Percentiles rank a stretch among this genome's conserved stretches.
phyloP scores from a whole-genome alignment of 2,329 filamentous ascomycete genomes.

The Ceratocystis variospora region DNA sequence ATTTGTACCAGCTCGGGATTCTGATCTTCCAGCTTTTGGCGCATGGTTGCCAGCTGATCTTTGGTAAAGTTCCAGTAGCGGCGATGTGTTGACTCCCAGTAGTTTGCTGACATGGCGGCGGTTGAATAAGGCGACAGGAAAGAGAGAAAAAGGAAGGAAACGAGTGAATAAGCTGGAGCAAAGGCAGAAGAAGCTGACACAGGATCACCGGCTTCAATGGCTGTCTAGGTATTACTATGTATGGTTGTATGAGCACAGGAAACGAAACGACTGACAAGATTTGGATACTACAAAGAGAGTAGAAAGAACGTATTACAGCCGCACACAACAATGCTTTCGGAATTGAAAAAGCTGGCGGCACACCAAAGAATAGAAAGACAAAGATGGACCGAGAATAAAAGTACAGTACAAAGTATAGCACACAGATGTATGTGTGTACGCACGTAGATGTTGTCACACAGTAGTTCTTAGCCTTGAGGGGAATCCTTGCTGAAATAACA shows the following conservation, averaged over 20 bases:
- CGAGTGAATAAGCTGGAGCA: neutral
- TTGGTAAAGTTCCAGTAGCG: slow-evolving; percentile 83
- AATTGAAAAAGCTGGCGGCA: neutral
- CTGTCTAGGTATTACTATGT: neutral
- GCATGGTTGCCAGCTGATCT: slow-evolving; percentile 60
- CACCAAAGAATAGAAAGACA: too few relatives aligned
- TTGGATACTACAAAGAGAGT: neutral
- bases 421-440: too few relatives aligned
- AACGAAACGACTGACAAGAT: neutral
- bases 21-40: slow-evolving; percentile 62
- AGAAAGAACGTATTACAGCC: neutral
- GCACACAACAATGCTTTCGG: too few relatives aligned
- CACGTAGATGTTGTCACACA: neutral
- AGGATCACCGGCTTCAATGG: neutral
- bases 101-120: slow-evolving; percentile 71
- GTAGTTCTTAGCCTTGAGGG: too few relatives aligned
- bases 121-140: neutral
- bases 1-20: slow-evolving; percentile 61
- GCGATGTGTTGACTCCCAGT: slow-evolving; percentile 89
- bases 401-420: too few relatives aligned
- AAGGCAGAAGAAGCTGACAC: neutral
- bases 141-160: neutral
- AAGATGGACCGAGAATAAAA: too few relatives aligned
- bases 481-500: too few relatives aligned
- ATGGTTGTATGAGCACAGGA: neutral